These are phyloP conservation scores for Pleomassaria siparia DNA, from an alignment of 2,329 filamentous ascomycete genomes.

Conservation along the genomic window DNA sequence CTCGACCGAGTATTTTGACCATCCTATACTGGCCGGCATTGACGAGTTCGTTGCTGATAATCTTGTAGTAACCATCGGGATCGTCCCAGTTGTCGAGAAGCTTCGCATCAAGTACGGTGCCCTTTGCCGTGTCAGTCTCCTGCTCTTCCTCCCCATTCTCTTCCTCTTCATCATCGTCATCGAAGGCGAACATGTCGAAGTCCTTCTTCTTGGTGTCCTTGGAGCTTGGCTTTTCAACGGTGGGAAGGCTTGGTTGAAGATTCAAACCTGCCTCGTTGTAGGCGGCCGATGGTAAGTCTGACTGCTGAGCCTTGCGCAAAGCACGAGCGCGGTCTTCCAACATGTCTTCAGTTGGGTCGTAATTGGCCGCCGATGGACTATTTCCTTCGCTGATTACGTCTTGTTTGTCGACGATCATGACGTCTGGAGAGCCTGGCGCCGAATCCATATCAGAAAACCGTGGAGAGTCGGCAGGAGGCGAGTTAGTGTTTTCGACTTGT, in stretches of 20 bases:
- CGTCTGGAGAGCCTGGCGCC: slow-evolving; percentile 41
- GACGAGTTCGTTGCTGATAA: slow-evolving; percentile 87
- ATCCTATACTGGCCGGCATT: slow-evolving; percentile 86
- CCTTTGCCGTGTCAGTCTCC: slow-evolving; percentile 22
- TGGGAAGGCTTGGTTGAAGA: slow-evolving; percentile 54
- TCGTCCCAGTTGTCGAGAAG: slow-evolving; percentile 94
- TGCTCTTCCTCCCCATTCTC: slow-evolving; percentile 74
- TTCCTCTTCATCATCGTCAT: slow-evolving; percentile 87
- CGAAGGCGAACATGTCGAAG: slow-evolving; percentile 65
- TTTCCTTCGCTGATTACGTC: slow-evolving; percentile 52
- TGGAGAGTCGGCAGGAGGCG: slow-evolving; percentile 38
- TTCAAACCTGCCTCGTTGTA: slow-evolving; percentile 62
- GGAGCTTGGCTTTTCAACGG: slow-evolving; percentile 30
- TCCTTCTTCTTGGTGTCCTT: slow-evolving; percentile 53
- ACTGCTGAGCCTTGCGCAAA: slow-evolving; percentile 55
- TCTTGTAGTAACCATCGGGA: slow-evolving; percentile 93
- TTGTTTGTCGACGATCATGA: slow-evolving; percentile 45
- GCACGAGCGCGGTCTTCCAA: slow-evolving; percentile 76
- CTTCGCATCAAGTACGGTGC: slow-evolving; percentile 60
- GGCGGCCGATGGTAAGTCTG: slow-evolving; percentile 48
- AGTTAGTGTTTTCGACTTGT: slow-evolving; percentile 34
- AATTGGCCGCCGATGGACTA: slow-evolving; percentile 88
- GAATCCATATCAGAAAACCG: slow-evolving; percentile 40
- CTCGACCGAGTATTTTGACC: slow-evolving; percentile 82
- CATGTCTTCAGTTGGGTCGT: slow-evolving; percentile 88